phyloP scores from a whole-genome alignment of 495 filamentous ascomycete genomes.

The Tuber indicum region DNA sequence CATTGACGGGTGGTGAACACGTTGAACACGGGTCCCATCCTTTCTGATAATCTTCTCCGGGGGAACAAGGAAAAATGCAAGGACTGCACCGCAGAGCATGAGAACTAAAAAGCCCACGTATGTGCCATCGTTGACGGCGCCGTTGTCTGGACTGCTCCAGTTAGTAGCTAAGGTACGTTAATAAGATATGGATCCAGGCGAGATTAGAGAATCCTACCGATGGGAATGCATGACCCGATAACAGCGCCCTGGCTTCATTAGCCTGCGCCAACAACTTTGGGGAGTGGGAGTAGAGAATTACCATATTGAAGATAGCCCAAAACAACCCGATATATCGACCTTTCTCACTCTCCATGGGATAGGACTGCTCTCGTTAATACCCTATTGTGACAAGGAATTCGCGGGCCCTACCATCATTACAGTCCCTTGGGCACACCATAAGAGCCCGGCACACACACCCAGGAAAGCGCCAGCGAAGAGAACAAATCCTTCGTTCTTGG shows the following conservation, averaged over 20 bases:
- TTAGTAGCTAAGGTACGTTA: slow-evolving; percentile 21
- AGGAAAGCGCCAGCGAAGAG: slow-evolving; percentile 69
- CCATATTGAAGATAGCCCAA: slow-evolving; percentile 90
- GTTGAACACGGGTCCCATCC: slow-evolving; percentile 58
- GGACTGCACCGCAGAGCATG: slow-evolving; percentile 66
- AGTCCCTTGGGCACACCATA: slow-evolving; percentile 89
- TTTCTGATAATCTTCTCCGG: slow-evolving; percentile 68
- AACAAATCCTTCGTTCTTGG: slow-evolving; percentile 65
- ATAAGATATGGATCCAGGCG: not conserved
- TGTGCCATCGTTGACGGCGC: slow-evolving; percentile 69
- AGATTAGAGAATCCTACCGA: slow-evolving; percentile 11
- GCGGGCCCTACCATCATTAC: slow-evolving; percentile 66
- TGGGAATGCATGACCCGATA: slow-evolving; percentile 64
- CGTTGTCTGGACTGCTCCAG: slow-evolving; percentile 44
- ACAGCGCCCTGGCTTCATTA: slow-evolving; percentile 56
- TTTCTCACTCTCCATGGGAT: slow-evolving; percentile 74
- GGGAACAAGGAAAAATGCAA: slow-evolving; percentile 68
- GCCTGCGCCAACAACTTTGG: not conserved
- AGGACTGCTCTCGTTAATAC: slow-evolving; percentile 48
- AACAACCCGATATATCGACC: slow-evolving; percentile 85
- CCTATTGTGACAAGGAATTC: not conserved
- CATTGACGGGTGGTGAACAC: slow-evolving; percentile 33
- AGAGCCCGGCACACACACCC: slow-evolving; percentile 71
- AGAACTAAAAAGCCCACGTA: slow-evolving; percentile 88
- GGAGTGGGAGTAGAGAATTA: not conserved